These are phyloP conservation scores for Sinapis alba DNA, from an alignment of 441 rosid species.

Conservation along the genomic window DNA sequence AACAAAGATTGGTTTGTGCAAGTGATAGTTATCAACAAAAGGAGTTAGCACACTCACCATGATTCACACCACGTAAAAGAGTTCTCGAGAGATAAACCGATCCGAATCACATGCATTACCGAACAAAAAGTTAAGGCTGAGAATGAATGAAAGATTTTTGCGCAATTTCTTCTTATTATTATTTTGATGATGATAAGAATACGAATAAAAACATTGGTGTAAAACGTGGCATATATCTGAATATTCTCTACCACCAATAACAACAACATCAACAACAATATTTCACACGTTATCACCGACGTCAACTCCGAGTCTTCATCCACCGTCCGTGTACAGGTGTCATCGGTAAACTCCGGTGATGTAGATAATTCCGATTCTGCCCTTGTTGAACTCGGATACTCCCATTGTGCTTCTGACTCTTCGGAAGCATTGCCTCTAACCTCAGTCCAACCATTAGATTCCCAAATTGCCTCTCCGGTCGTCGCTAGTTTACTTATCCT, in stretches of 20 bases:
- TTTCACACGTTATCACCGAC: constrained; percentile 30
- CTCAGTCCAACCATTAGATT: constrained; percentile 59
- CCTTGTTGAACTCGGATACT: constrained; percentile 30
- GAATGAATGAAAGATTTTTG: constrained; percentile 23
- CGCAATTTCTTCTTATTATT: constrained; percentile 11
- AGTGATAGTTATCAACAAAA: constrained; percentile 29
- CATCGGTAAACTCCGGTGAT: constrained; percentile 1
- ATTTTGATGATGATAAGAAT: neutral
- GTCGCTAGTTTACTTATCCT: constrained; percentile 51
- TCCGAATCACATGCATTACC: constrained; percentile 46
- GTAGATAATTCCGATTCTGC: constrained; percentile 26
- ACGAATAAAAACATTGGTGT: constrained; percentile 11
- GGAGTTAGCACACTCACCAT: constrained; percentile 20
- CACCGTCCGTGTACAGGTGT: neutral
- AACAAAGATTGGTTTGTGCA: constrained; percentile 26
- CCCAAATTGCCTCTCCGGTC: constrained; percentile 49
- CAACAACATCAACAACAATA: constrained; percentile 8
- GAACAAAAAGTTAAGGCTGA: constrained; percentile 39
- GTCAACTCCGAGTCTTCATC: constrained; percentile 18
- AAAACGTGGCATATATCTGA: constrained; percentile 38
- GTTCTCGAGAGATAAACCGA: constrained; percentile 28
- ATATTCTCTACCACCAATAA: constrained; percentile 41
- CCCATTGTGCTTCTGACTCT: constrained; percentile 25
- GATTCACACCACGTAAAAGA: constrained; percentile 31
- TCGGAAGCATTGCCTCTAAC: constrained; percentile 41